phyloP scores from a whole-genome alignment of 2,329 filamentous ascomycete species.

The Colletotrichum truncatum region DNA sequence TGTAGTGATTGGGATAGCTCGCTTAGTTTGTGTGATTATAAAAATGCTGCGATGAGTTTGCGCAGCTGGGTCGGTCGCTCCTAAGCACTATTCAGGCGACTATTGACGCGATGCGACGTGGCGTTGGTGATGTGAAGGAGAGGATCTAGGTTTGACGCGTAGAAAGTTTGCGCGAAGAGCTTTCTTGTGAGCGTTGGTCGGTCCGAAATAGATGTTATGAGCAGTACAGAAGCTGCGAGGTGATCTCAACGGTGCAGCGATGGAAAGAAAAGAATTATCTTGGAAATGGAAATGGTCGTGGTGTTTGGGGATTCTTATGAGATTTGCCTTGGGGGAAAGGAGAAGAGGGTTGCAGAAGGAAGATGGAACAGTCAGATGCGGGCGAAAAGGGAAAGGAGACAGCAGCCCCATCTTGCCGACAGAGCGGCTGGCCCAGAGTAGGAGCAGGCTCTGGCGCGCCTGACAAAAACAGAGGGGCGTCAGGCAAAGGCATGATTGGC shows the following conservation, averaged over 20 bases:
- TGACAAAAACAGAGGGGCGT: constrained; percentile 28
- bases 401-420: constrained; percentile 11
- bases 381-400: constrained; percentile 29
- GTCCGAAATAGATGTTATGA: background rate
- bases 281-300: background rate
- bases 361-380: background rate
- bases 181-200: constrained; percentile 5
- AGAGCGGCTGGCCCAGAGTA: constrained; percentile 1
- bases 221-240: constrained; percentile 17
- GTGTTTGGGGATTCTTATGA: constrained; percentile 4
- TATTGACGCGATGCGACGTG: constrained; percentile 6
- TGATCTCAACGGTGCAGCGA: background rate
- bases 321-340: constrained; percentile 8
- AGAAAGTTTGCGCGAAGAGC: constrained; percentile 7
- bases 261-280: background rate
- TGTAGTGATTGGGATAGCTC: constrained; percentile 4
- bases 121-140: background rate
- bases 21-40: background rate
- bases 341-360: constrained; percentile 12
- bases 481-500: background rate
- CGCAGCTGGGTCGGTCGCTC: constrained; percentile 17
- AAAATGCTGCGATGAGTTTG: background rate
- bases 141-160: constrained; percentile 22
- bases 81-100: background rate
- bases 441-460: constrained; percentile 18